Evolutionary conservation across 345 rosid species (phyloP).

Genomic region (Eucalyptus urophylla): DNA sequence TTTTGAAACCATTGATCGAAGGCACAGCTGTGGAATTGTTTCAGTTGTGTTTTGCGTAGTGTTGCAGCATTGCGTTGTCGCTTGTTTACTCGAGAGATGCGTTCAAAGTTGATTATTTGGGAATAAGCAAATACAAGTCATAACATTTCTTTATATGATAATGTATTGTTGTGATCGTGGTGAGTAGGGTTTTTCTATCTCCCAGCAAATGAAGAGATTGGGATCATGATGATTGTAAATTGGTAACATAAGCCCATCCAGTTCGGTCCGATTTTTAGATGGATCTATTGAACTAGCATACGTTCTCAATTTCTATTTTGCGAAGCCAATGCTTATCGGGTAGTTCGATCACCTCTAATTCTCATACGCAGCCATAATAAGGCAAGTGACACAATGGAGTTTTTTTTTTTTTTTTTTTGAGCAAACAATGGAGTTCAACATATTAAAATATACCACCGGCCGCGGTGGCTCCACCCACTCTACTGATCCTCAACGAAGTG

Average conservation of each 20-base stretch:
- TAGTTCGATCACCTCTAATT: background rate
- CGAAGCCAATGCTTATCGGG: background rate
- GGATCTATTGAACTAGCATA: background rate
- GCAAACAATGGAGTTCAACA: too few relatives aligned
- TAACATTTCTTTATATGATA: background rate
- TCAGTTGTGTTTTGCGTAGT: background rate
- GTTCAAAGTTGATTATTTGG: background rate
- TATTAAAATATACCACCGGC: too few relatives aligned
- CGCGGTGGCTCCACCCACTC: too few relatives aligned
- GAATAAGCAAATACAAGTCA: background rate
- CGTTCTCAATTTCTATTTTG: too few relatives aligned
- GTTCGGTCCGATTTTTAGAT: rapidly evolving
- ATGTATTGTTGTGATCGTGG: too few relatives aligned
- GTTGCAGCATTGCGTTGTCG: background rate
- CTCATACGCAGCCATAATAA: background rate
- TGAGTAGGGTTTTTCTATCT: background rate
- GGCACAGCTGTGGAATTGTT: slow-evolving; percentile 6
- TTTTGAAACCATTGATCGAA: slow-evolving; percentile 13
- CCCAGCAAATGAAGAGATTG: background rate
- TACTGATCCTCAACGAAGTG: too few relatives aligned
- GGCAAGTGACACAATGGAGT: too few relatives aligned
- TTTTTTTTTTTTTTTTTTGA: too few relatives aligned
- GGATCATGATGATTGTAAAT: too few relatives aligned
- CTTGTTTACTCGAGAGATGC: background rate
- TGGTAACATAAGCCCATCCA: rapidly evolving